phyloP scores from a whole-genome alignment of 2,329 filamentous ascomycete genomes.

The Colletotrichum siamense region DNA sequence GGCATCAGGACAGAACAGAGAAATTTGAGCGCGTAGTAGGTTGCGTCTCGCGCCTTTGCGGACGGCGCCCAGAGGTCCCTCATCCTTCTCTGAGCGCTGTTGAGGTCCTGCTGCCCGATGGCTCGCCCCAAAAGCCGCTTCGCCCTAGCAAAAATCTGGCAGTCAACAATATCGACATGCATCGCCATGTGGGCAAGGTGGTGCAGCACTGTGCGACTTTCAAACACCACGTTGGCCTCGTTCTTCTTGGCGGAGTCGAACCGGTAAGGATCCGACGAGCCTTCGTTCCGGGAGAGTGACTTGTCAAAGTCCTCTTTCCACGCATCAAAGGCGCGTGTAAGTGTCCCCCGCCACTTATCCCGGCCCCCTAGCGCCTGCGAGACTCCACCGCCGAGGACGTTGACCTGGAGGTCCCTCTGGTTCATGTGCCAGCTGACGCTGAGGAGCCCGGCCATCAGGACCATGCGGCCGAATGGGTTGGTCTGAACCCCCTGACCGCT shows the following conservation, averaged over 20 bases:
- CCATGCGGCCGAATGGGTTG: slow-evolving; percentile 90
- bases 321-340: slow-evolving; percentile 88
- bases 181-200: slow-evolving; percentile 97
- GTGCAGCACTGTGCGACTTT: slow-evolving; percentile 87
- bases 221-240: slow-evolving; percentile 72
- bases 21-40: slow-evolving; percentile 91
- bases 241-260: slow-evolving; percentile 66
- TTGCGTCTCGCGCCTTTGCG: slow-evolving; percentile 86
- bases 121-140: slow-evolving; percentile 83
- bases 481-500: slow-evolving; percentile 87
- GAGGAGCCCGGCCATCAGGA: slow-evolving; percentile 91
- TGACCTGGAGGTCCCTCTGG: slow-evolving; percentile 91
- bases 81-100: slow-evolving; percentile 81
- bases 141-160: slow-evolving; percentile 92
- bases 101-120: slow-evolving; percentile 83
- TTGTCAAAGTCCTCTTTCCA: slow-evolving; percentile 95
- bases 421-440: slow-evolving; percentile 99
- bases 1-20: slow-evolving; percentile 82
- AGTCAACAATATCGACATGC: slow-evolving; percentile 97
- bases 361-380: slow-evolving; percentile 81
- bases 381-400: slow-evolving; percentile 76
- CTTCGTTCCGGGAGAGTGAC: slow-evolving; percentile 68
- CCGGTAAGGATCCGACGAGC: slow-evolving; percentile 58
- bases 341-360: slow-evolving; percentile 86
- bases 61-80: slow-evolving; percentile 89